These are phyloP conservation scores for Lentinula guzmanii DNA, from an alignment of 768 basidiomycete species.

Conservation along the genomic window DNA sequence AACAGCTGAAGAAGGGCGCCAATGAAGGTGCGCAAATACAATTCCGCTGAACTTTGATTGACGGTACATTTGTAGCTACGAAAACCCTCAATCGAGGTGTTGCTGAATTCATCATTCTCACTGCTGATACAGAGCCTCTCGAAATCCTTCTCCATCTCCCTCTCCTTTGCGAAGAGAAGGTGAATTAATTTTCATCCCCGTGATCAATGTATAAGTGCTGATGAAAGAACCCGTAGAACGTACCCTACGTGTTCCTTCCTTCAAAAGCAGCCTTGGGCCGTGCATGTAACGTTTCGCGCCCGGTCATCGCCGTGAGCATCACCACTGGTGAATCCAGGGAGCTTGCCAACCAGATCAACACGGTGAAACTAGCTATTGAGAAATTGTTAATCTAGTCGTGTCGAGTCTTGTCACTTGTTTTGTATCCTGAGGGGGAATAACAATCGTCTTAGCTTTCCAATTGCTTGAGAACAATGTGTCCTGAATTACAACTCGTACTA, in stretches of 20 bases:
- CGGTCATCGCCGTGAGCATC: conserved; percentile 92
- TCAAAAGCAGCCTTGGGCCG: conserved; percentile 94
- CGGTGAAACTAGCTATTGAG: conserved; percentile 79
- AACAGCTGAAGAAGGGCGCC: conserved; percentile 97
- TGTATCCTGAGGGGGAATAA: no score
- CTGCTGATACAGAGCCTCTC: conserved; percentile 94
- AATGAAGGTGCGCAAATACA: conserved; percentile 74
- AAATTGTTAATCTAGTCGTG: conserved; percentile 43
- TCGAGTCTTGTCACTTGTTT: background rate
- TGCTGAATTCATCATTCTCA: conserved; percentile 95
- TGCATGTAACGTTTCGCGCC: conserved; percentile 91
- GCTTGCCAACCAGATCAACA: conserved; percentile 81
- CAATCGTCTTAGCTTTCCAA: no score
- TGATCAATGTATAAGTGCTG: background rate
- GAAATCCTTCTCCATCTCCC: conserved; percentile 98
- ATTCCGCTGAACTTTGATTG: background rate
- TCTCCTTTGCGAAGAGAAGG: conserved; percentile 97
- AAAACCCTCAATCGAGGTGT: conserved; percentile 98
- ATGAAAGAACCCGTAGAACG: conserved; percentile 54
- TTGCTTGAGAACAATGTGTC: background rate
- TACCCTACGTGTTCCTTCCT: conserved; percentile 92
- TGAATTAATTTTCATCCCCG: conserved; percentile 19
- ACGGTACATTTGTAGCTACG: conserved; percentile 52
- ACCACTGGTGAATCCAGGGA: conserved; percentile 96
- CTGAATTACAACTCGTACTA: background rate